phyloP scores from a whole-genome alignment of 2,329 filamentous ascomycete species.

The Penicillium vulpinum region DNA sequence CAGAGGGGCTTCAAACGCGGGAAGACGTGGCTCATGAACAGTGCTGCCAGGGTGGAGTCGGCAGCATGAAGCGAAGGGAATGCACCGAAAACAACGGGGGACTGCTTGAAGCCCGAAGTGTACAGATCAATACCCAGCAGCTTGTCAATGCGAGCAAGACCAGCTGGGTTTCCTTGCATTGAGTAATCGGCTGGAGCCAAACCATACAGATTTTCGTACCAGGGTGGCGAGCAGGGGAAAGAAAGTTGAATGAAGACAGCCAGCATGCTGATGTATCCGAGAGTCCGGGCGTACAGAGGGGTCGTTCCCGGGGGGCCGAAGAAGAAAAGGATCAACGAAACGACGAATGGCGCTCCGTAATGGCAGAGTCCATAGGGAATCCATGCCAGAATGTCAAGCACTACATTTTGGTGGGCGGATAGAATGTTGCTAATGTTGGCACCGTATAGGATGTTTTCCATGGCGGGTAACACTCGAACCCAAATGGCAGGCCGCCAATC shows the following conservation, averaged over 20 bases:
- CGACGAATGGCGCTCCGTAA: slow-evolving; percentile 80
- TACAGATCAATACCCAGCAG: slow-evolving; percentile 92
- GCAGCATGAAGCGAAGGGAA: slow-evolving; percentile 92
- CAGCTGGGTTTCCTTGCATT: slow-evolving; percentile 85
- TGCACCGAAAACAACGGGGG: slow-evolving; percentile 88
- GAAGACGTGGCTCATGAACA: slow-evolving; percentile 93
- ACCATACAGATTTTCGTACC: slow-evolving; percentile 94
- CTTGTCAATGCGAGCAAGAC: slow-evolving; percentile 82
- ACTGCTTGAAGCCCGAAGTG: slow-evolving; percentile 86
- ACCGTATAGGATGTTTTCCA: slow-evolving; percentile 95
- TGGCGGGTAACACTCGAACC: slow-evolving; percentile 88
- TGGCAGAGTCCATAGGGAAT: slow-evolving; percentile 89
- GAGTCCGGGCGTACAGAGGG: slow-evolving; percentile 79
- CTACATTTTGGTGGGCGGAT: slow-evolving; percentile 79
- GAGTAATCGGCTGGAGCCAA: slow-evolving; percentile 89
- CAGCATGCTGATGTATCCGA: slow-evolving; percentile 88
- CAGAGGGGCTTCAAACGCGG: slow-evolving; percentile 78
- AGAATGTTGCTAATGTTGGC: slow-evolving; percentile 95
- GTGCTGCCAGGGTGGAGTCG: slow-evolving; percentile 81
- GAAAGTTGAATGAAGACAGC: slow-evolving; percentile 85
- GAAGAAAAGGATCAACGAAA: slow-evolving; percentile 77
- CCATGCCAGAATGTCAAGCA: slow-evolving; percentile 88
- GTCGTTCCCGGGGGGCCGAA: slow-evolving; percentile 84
- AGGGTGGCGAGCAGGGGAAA: slow-evolving; percentile 92
- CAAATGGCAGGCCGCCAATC: slow-evolving; percentile 91